A percentile compares a stretch with the other conserved stretches of the same genome.
phyloP scores from a whole-genome alignment of 2,329 filamentous ascomycete species.

The Elsinoe perseae region DNA sequence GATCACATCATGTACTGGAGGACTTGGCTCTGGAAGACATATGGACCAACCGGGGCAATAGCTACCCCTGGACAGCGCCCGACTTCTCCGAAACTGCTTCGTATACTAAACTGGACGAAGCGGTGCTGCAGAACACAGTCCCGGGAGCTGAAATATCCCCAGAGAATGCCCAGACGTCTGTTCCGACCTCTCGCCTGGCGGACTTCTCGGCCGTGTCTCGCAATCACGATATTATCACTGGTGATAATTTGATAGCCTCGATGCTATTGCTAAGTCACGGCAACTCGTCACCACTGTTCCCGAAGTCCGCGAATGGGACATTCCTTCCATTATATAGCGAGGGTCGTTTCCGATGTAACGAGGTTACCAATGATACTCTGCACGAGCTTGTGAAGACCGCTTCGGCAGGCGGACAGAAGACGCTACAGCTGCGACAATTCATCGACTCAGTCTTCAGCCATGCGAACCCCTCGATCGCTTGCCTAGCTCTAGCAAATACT shows the following conservation, averaged over 20 bases:
- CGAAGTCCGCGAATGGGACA: constrained; percentile 47
- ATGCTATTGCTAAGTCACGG: constrained; percentile 62
- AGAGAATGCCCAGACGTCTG: too few species aligned
- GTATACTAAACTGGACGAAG: too few species aligned
- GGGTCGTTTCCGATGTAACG: constrained; percentile 44
- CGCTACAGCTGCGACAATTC: background rate
- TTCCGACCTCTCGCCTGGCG: too few species aligned
- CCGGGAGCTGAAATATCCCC: too few species aligned
- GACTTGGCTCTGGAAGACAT: too few species aligned
- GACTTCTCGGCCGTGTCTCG: background rate
- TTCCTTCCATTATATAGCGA: constrained; percentile 45
- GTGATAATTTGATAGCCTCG: constrained; percentile 35
- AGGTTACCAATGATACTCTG: constrained; percentile 45
- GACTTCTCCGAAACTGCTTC: too few species aligned
- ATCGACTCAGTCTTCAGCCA: background rate
- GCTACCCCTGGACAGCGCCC: too few species aligned
- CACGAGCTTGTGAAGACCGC: background rate
- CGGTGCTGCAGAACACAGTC: too few species aligned
- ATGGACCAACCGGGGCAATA: too few species aligned
- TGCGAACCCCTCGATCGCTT: background rate
- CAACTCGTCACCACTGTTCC: constrained; percentile 63
- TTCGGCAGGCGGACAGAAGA: background rate
- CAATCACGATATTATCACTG: too few species aligned
- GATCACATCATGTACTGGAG: too few species aligned
- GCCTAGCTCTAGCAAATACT: background rate